These are phyloP conservation scores for Styphnolobium japonicum DNA, from an alignment of 306 rosid species.

Conservation along the genomic window DNA sequence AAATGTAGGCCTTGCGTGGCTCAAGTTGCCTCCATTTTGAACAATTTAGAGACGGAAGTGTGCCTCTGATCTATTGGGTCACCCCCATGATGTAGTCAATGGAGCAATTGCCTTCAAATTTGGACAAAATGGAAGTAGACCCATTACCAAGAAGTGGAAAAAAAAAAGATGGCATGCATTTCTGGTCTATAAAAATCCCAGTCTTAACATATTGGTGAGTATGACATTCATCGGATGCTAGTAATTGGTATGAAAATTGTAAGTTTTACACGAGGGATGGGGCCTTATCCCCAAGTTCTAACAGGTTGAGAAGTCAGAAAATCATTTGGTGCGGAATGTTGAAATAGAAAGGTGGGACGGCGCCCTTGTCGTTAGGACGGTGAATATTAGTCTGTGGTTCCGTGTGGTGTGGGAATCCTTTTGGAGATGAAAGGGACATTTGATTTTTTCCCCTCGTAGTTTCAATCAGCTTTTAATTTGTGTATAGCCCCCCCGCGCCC, in stretches of 20 bases:
- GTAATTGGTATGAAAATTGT: neutral
- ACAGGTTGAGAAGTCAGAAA: neutral
- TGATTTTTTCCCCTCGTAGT: neutral
- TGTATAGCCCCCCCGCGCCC: neutral
- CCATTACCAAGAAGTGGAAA: neutral
- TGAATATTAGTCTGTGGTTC: conserved; percentile 8
- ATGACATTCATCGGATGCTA: conserved; percentile 6
- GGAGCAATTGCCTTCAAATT: neutral
- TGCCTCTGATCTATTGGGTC: conserved; percentile 11
- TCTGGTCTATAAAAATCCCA: neutral
- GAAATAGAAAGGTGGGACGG: conserved; percentile 36
- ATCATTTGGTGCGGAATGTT: conserved; percentile 11
- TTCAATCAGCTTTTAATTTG: conserved; percentile 10
- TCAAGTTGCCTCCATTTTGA: conserved; percentile 76
- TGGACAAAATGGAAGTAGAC: neutral
- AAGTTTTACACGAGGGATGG: neutral
- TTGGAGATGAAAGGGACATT: conserved; percentile 26
- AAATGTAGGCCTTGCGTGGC: conserved; percentile 68
- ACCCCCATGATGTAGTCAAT: neutral
- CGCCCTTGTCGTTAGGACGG: conserved; percentile 29
- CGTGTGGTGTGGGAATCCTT: conserved; percentile 24
- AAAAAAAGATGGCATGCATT: neutral
- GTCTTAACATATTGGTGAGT: neutral
- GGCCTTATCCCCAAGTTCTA: neutral
- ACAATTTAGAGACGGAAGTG: conserved; percentile 51